Evolutionary conservation across 2,329 filamentous ascomycete genomes (phyloP).

Genomic region (Elsinoe fawcettii): DNA sequence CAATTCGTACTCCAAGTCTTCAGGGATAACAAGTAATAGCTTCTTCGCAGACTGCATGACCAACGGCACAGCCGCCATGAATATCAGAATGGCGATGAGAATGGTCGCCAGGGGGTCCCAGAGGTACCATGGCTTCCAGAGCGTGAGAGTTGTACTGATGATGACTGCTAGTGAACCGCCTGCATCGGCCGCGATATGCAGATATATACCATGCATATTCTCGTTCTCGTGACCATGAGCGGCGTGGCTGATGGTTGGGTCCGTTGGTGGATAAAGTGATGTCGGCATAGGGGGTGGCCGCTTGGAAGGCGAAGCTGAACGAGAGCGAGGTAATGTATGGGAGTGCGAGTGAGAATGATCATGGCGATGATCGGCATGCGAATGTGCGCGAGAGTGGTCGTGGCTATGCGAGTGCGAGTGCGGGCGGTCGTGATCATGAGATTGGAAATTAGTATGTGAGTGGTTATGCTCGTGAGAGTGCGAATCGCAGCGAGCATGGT

Average conservation of each 20-base stretch:
- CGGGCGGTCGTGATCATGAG: slow-evolving; percentile 43
- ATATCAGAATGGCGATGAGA: slow-evolving; percentile 86
- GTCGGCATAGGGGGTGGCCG: slow-evolving; percentile 17
- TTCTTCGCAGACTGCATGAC: slow-evolving; percentile 77
- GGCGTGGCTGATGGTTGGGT: neutral
- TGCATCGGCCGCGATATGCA: slow-evolving; percentile 91
- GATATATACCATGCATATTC: slow-evolving; percentile 96
- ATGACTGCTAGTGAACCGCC: slow-evolving; percentile 93
- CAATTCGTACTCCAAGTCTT: slow-evolving; percentile 77
- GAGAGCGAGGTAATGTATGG: slow-evolving; percentile 9
- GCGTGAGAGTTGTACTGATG: slow-evolving; percentile 77
- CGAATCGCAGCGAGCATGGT: slow-evolving; percentile 28
- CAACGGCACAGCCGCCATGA: slow-evolving; percentile 81
- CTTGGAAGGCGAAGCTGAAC: slow-evolving; percentile 3
- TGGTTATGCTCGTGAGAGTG: slow-evolving; percentile 31
- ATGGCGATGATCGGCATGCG: slow-evolving; percentile 31
- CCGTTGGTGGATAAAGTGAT: slow-evolving; percentile 10
- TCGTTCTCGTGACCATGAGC: slow-evolving; percentile 71
- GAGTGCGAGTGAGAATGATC: slow-evolving; percentile 20
- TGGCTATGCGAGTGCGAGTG: slow-evolving; percentile 20
- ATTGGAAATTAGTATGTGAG: slow-evolving; percentile 52
- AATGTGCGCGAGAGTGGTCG: slow-evolving; percentile 26
- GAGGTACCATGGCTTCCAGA: slow-evolving; percentile 80
- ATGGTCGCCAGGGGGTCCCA: slow-evolving; percentile 94
- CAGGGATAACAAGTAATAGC: slow-evolving; percentile 75